Evolutionary conservation across 306 rosid genomes (phyloP).

Genomic region (Cajanus cajan): DNA sequence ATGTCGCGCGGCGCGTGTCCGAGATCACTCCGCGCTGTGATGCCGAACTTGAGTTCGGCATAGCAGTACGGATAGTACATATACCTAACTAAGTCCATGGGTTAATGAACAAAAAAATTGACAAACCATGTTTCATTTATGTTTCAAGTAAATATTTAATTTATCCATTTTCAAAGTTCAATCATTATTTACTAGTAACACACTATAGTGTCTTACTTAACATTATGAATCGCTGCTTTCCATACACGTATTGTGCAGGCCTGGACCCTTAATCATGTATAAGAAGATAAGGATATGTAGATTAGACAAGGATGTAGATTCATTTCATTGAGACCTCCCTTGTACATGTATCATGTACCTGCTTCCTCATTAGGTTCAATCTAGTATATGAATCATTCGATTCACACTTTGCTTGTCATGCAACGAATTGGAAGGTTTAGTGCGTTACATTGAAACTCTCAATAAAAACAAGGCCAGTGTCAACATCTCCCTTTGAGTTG

Average conservation of each 20-base stretch:
- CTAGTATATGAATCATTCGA: constrained; percentile 24
- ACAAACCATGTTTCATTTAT: constrained; percentile 6
- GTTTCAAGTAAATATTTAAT: not conserved
- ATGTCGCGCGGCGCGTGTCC: too few species aligned
- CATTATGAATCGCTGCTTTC: not conserved
- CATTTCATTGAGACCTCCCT: constrained; percentile 41
- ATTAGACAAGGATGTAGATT: constrained; percentile 32
- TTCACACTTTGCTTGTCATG: constrained; percentile 38
- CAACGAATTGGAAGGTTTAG: constrained; percentile 29
- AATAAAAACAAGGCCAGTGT: constrained; percentile 57
- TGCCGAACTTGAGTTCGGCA: too few species aligned
- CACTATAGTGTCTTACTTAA: not conserved
- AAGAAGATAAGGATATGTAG: constrained; percentile 26
- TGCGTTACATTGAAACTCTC: constrained; percentile 51
- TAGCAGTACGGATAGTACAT: too few species aligned
- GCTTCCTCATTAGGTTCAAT: constrained; percentile 29
- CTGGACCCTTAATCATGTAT: not conserved
- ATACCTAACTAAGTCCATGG: not conserved
- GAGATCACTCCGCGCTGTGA: too few species aligned
- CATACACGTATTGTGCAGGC: constrained; percentile 8
- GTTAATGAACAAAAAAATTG: not conserved
- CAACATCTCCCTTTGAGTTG: constrained; percentile 54
- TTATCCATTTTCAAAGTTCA: not conserved
- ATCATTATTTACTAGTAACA: not conserved
- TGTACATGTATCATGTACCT: constrained; percentile 32